Evolutionary conservation across 495 filamentous ascomycete species (phyloP), one percentile per base, ranked within the genome.

Genomic region (Apodospora peruviana): DNA sequence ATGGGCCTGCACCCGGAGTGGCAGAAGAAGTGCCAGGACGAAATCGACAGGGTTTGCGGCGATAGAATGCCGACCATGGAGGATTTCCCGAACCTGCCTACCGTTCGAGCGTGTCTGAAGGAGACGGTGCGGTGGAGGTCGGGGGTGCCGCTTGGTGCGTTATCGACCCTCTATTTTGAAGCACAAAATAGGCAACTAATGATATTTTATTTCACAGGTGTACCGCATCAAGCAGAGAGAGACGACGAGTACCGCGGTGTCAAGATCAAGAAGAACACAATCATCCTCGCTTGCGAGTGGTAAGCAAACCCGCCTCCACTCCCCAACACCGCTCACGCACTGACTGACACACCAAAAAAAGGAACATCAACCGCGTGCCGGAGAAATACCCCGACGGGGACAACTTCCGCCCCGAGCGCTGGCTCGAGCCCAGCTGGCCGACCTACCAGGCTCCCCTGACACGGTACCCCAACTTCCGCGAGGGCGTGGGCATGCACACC

Each of bases 41-140:
- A 84, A 58, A 67, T 83, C n/a, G 81, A 83, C 53, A 59, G 69
- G 5, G 78, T 82, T 2, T 81, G 78, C 45, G 76, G 71, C 12
- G 62, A 75, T 39, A 65, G 68, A 18, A 64, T 79, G 55, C 77
- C 77, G 8, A 68, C 62, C 14, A 72, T 76, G 43, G 57, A 54
- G 5, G 72, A 81, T 48, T 68, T 69, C 39, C 56, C 66, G 12
- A 48, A 74, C 16, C 60, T 80, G 18, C 77, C 75, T 1, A 75
- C 60, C 0, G 66, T 84, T 19, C 61, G 79, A 12, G 81, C 82
- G 5, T 75, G 79, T 27, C 60, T 84, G 34, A 78, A 81, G 58
- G 82, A 86, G 62, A 74, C 75, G 19, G 52, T 79, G 16, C 73
- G 83, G 40, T 85, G 82, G 82, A 62, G 78, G 32, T 81, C 80